phyloP scores from a whole-genome alignment of 495 filamentous ascomycete genomes.

The Podospora comata region DNA sequence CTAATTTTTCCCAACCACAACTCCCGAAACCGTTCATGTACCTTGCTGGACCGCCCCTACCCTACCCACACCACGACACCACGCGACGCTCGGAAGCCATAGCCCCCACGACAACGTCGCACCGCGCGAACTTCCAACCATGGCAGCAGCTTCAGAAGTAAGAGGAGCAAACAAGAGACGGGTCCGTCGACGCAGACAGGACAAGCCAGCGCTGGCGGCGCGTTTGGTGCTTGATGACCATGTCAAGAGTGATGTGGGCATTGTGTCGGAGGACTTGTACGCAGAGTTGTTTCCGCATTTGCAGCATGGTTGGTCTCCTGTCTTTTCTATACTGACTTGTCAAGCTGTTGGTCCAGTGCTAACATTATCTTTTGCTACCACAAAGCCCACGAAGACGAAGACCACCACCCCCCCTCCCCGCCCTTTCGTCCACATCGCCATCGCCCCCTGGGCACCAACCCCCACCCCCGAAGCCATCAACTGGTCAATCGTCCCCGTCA shows the following conservation, averaged over 20 bases:
- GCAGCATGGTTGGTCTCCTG: slow-evolving; percentile 21
- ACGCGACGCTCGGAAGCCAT: slow-evolving; percentile 1
- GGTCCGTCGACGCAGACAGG: slow-evolving; percentile 53
- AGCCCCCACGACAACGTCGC: neutral
- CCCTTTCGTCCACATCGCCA: slow-evolving; percentile 62
- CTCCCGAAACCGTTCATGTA: neutral
- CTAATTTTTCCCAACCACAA: neutral
- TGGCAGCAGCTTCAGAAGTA: slow-evolving; percentile 21
- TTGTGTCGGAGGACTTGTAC: slow-evolving; percentile 83
- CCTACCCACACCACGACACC: neutral
- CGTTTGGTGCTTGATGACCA: slow-evolving; percentile 74
- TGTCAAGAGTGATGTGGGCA: slow-evolving; percentile 81
- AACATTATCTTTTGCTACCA: neutral
- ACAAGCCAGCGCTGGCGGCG: slow-evolving; percentile 53
- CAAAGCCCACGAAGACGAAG: slow-evolving; percentile 24
- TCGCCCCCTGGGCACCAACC: slow-evolving; percentile 74
- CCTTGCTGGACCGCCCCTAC: neutral
- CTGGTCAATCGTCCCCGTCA: slow-evolving; percentile 86
- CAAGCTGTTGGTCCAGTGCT: slow-evolving; percentile 17
- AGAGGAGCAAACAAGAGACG: slow-evolving; percentile 32
- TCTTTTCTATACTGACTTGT: slow-evolving; percentile 11
- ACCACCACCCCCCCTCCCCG: slow-evolving; percentile 29
- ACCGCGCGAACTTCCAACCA: slow-evolving; percentile 1
- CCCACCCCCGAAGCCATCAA: slow-evolving; percentile 58
- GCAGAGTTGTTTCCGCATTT: slow-evolving; percentile 70